Evolutionary conservation across 169 alveolate species (phyloP).

Genomic region (Plasmodium yoelii): DNA sequence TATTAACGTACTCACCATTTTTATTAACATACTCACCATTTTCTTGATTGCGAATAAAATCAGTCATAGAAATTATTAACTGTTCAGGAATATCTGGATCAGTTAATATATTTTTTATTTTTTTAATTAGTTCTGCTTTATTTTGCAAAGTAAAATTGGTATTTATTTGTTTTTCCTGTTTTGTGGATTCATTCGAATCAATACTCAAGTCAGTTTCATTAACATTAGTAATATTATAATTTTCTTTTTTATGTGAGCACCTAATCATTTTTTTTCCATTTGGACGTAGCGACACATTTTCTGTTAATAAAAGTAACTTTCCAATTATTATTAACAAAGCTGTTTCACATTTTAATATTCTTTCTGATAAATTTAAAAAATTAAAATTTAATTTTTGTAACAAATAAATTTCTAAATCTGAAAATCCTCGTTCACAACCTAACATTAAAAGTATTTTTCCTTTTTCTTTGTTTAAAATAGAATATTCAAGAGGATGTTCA

Average conservation of each 20-base stretch:
- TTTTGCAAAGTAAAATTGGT: neutral
- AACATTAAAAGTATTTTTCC: constrained; percentile 74
- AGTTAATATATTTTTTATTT: constrained; percentile 29
- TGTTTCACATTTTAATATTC: constrained; percentile 76
- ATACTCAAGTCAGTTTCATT: neutral
- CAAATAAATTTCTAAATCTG: constrained; percentile 71
- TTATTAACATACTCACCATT: neutral
- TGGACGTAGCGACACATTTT: constrained; percentile 40
- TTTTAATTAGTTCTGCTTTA: constrained; percentile 12
- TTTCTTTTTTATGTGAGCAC: neutral
- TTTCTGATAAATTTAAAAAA: constrained; percentile 55
- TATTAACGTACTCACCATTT: neutral
- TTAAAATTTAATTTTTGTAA: constrained; percentile 37
- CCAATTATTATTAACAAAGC: constrained; percentile 65
- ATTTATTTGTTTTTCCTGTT: neutral
- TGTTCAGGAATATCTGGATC: constrained; percentile 28
- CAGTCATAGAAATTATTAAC: constrained; percentile 2
- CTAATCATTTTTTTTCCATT: constrained; percentile 65
- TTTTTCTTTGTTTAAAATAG: constrained; percentile 26
- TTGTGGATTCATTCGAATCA: neutral
- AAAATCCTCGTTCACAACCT: constrained; percentile 76
- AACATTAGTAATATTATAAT: neutral
- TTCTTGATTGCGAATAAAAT: constrained; percentile 12
- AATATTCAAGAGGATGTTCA: neutral
- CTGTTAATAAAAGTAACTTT: constrained; percentile 62